These are phyloP conservation scores for Elaeis guineensis DNA, from an alignment of 176 grass and related monocot species.

Conservation along the genomic window DNA sequence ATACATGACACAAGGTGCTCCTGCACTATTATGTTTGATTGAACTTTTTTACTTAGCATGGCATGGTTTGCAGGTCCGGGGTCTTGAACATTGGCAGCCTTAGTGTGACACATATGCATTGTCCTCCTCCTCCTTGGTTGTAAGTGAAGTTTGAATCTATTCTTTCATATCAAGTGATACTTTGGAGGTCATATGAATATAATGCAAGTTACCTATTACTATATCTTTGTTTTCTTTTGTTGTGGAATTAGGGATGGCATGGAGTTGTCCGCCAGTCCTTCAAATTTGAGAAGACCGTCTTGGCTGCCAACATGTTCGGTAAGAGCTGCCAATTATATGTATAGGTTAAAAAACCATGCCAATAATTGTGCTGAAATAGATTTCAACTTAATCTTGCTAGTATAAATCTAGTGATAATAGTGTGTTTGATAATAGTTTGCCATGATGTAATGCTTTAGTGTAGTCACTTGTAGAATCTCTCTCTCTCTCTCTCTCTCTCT, in stretches of 20 bases:
- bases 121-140: constrained; percentile 87
- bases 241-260: constrained; percentile 40
- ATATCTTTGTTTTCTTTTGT: constrained; percentile 12
- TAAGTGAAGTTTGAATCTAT: constrained; percentile 42
- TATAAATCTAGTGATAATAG: too few species aligned
- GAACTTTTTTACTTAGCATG: background rate
- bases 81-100: constrained; percentile 61
- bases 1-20: too few species aligned
- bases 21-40: background rate
- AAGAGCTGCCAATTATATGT: background rate
- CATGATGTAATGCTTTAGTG: too few species aligned
- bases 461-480: too few species aligned
- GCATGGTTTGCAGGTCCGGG: constrained; percentile 52
- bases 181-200: background rate
- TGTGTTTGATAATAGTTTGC: too few species aligned
- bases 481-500: too few species aligned
- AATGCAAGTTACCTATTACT: background rate
- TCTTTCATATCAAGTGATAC: constrained; percentile 6
- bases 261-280: constrained; percentile 10
- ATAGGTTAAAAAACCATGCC: too few species aligned
- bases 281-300: constrained; percentile 44
- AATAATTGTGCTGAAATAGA: too few species aligned
- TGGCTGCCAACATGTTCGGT: constrained; percentile 74
- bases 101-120: constrained; percentile 76
- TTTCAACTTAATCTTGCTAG: too few species aligned